Percentiles rank a stretch among this genome's conserved stretches.
Evolutionary conservation across 495 filamentous ascomycete species (phyloP).

Genomic region (Xylaria acuta): DNA sequence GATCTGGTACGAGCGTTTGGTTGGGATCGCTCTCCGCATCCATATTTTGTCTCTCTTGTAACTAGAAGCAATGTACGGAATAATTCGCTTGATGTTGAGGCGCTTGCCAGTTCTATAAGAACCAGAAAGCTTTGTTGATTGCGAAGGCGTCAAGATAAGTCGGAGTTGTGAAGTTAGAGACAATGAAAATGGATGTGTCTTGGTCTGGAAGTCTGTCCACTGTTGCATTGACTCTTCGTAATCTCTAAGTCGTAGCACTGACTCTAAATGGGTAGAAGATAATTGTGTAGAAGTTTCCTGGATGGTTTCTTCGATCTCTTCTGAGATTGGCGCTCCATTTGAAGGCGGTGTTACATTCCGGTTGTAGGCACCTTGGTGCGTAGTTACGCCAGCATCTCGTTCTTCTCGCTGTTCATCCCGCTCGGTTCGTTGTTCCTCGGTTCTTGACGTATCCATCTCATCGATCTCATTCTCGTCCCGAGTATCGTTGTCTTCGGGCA

Average conservation of each 20-base stretch:
- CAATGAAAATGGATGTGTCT: conserved; percentile 84
- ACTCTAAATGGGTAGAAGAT: conserved; percentile 69
- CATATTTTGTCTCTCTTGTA: conserved; percentile 99
- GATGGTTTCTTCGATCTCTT: conserved; percentile 63
- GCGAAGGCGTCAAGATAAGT: conserved; percentile 90
- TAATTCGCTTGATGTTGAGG: conserved; percentile 98
- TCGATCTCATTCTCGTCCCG: conserved; percentile 56
- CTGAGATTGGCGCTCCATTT: conserved; percentile 29
- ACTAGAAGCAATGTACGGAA: conserved; percentile 94
- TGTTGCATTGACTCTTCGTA: conserved; percentile 72
- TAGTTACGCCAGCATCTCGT: conserved; percentile 52
- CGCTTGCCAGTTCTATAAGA: conserved; percentile 98
- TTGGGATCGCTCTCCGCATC: conserved; percentile 91
- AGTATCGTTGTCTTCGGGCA: conserved; percentile 59
- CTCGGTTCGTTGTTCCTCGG: conserved; percentile 45
- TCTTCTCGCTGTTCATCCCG: conserved; percentile 51
- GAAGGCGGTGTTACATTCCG: conserved; percentile 32
- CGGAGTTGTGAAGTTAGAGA: conserved; percentile 91
- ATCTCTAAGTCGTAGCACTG: conserved; percentile 43
- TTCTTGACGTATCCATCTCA: conserved; percentile 45
- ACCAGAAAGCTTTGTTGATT: conserved; percentile 94
- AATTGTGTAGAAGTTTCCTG: conserved; percentile 76
- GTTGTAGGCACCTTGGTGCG: conserved; percentile 54
- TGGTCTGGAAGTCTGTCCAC: conserved; percentile 84
- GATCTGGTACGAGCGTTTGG: conserved; percentile 94